Evolutionary conservation across 1,284 basidiomycete genomes (phyloP).

Genomic region (Cryptococcus sp.): DNA sequence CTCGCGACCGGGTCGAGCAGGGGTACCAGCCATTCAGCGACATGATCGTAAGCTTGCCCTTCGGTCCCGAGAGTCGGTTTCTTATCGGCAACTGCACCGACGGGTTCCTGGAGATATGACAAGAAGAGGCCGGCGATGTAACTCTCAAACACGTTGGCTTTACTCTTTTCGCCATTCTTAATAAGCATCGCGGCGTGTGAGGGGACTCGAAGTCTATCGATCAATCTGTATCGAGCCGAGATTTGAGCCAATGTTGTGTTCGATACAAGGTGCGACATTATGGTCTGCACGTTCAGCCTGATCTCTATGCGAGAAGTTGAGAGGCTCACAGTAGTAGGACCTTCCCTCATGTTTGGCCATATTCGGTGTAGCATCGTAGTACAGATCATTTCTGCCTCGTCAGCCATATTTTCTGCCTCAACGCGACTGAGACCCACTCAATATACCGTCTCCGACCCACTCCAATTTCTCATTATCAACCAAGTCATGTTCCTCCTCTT

Average conservation of each 20-base stretch:
- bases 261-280: constrained; percentile 32
- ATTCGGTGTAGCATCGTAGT: constrained; percentile 35
- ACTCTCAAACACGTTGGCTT: constrained; percentile 37
- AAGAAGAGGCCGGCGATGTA: constrained; percentile 38
- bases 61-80: constrained; percentile 7
- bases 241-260: constrained; percentile 31
- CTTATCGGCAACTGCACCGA: not conserved
- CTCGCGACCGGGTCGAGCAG: constrained; percentile 33
- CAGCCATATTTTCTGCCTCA: not conserved
- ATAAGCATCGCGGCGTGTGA: constrained; percentile 9
- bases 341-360: constrained; percentile 29
- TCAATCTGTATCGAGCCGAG: constrained; percentile 22
- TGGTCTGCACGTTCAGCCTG: constrained; percentile 1
- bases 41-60: constrained; percentile 28
- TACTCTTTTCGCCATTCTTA: constrained; percentile 15
- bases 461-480: constrained; percentile 41
- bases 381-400: constrained; percentile 18
- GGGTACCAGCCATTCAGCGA: constrained; percentile 34
- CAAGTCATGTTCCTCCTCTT: constrained; percentile 5
- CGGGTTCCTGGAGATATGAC: constrained; percentile 18
- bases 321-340: constrained; percentile 31
- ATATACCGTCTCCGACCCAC: constrained; percentile 35
- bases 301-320: not conserved
- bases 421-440: constrained; percentile 15
- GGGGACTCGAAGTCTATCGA: constrained; percentile 14